Percentiles rank a stretch among this genome's conserved stretches.
Evolutionary conservation across 768 basidiomycete genomes (phyloP).

Genomic region (Lactarius pseudohatsudake): DNA sequence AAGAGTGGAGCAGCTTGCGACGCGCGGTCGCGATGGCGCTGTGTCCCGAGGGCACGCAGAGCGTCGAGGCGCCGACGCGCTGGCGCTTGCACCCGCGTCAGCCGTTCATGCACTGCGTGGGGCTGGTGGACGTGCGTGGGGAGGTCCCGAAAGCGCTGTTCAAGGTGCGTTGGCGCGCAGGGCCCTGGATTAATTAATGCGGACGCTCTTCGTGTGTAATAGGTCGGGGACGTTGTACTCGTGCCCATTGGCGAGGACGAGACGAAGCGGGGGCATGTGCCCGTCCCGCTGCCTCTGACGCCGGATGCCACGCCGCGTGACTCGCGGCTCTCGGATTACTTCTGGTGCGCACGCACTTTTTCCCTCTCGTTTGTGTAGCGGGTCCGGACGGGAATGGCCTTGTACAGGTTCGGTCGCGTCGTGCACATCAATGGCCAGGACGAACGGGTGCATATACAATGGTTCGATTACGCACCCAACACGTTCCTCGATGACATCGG

Average conservation of each 20-base stretch:
- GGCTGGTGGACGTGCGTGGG: conserved; percentile 10
- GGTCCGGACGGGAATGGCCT: background rate
- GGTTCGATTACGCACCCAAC: conserved; percentile 69
- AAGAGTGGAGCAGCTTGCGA: conserved; percentile 1
- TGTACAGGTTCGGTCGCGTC: conserved; percentile 66
- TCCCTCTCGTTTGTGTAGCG: background rate
- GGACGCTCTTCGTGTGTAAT: conserved; percentile 8
- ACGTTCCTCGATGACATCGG: conserved; percentile 62
- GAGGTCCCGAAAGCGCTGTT: conserved; percentile 12
- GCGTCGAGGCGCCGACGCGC: conserved; percentile 10
- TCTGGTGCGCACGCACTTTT: conserved; percentile 49
- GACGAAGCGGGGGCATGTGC: conserved; percentile 34
- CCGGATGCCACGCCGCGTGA: conserved; percentile 38
- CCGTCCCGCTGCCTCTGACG: conserved; percentile 39
- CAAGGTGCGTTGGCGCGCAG: conserved; percentile 28
- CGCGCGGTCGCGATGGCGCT: conserved; percentile 21
- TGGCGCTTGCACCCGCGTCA: conserved; percentile 24
- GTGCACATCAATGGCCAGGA: conserved; percentile 48
- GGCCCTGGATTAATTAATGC: background rate
- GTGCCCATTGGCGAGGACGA: conserved; percentile 43
- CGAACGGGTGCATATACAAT: conserved; percentile 60
- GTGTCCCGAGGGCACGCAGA: conserved; percentile 18
- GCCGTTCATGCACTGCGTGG: conserved; percentile 21
- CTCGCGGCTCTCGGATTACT: conserved; percentile 53
- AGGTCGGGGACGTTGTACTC: conserved; percentile 67